These are phyloP conservation scores for Cytospora leucostoma DNA, from an alignment of 2,329 filamentous ascomycete species.

Conservation along the genomic window DNA sequence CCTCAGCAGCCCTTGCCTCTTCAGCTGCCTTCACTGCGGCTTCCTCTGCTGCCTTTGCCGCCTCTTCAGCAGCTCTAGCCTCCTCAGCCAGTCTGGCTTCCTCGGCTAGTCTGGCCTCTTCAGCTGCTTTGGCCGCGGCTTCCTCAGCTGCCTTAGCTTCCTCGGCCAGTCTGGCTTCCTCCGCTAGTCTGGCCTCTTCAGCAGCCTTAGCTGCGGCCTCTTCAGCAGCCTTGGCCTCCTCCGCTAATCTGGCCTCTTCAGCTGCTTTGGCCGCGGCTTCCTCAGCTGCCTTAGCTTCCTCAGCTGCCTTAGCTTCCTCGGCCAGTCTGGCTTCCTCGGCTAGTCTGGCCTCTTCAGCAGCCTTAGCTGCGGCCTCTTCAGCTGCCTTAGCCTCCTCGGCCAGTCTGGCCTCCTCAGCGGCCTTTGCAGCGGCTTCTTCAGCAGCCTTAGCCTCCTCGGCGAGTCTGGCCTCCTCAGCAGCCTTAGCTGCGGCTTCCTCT, in stretches of 20 bases:
- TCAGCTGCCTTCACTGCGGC: neutral
- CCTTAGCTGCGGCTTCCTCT: neutral
- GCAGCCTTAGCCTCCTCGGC: neutral
- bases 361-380: constrained; percentile 2
- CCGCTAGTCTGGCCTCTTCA: constrained; percentile 14
- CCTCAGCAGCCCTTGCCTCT: neutral
- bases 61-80: neutral
- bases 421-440: neutral
- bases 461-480: neutral
- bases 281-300: neutral
- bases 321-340: neutral
- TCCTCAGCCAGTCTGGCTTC: neutral
- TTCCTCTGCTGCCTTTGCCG: too few species aligned
- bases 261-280: neutral
- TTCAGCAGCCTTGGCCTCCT: constrained; percentile 2
- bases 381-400: neutral
- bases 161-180: neutral
- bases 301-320: neutral
- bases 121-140: neutral
- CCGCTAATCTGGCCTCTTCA: neutral
- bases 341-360: constrained; percentile 20
- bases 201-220: constrained; percentile 19
- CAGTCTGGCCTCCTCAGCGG: neutral
- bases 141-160: too few species aligned
- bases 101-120: neutral